A percentile compares a stretch with the other conserved stretches of the same genome.
Conservation (phyloP, 768 basidiomycete species). For the Mycena leptocephala region DNA sequence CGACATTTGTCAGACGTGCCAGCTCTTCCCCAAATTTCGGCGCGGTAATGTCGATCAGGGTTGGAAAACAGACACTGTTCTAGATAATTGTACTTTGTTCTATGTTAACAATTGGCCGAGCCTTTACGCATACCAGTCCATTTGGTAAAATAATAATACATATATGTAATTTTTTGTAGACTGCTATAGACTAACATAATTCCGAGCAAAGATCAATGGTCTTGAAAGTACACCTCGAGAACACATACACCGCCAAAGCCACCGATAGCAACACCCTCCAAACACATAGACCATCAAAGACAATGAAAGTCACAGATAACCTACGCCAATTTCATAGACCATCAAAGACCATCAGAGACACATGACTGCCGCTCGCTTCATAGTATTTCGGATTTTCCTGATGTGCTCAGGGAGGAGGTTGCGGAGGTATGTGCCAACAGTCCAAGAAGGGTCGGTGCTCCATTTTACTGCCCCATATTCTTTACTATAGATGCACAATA, state of each 20-base stretch:
- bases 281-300: no score
- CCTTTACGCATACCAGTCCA: constrained; percentile 46
- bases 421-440: no score
- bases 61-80: constrained; percentile 34
- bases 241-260: not conserved
- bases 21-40: constrained; percentile 47
- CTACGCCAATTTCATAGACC: no score
- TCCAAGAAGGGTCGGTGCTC: no score
- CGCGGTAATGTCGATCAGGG: not conserved
- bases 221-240: not conserved
- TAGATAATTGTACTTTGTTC: constrained; percentile 40
- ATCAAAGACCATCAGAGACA: not conserved
- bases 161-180: not conserved
- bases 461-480: no score
- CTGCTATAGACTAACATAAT: not conserved
- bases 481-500: no score
- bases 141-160: constrained; percentile 35
- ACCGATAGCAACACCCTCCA: not conserved
- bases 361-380: no score
- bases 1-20: constrained; percentile 49
- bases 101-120: constrained; percentile 45
- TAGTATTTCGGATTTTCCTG: no score
- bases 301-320: no score
- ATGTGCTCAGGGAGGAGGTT: no score
- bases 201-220: not conserved